Conservation (phyloP, 179 eudicot genomes). For the Amaranthus tricolor region DNA sequence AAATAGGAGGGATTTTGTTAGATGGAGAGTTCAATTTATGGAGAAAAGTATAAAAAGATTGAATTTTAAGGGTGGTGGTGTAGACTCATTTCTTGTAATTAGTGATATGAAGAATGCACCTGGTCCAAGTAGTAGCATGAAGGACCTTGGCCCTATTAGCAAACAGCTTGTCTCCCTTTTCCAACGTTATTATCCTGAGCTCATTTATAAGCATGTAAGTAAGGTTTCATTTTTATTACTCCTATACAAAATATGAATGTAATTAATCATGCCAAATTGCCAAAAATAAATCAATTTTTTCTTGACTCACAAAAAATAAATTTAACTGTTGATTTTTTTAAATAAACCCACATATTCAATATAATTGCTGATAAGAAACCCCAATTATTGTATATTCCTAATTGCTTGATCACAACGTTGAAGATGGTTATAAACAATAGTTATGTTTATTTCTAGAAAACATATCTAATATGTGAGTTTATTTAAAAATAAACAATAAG, state of each 20-base stretch:
- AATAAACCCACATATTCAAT: no score
- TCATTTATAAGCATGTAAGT: conserved; percentile 62
- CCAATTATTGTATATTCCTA: no score
- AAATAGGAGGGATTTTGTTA: conserved; percentile 43
- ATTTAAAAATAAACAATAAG: no score
- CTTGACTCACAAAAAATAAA: no score
- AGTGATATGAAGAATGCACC: conserved; percentile 68
- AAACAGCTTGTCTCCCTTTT: conserved; percentile 48
- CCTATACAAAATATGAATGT: not conserved
- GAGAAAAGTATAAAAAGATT: conserved; percentile 55
- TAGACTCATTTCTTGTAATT: conserved; percentile 52
- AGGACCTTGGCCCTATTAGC: conserved; percentile 46
- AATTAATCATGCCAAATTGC: no score
- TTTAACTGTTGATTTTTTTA: no score
- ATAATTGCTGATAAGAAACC: no score
- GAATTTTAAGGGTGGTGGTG: conserved; percentile 46
- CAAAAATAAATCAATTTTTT: no score
- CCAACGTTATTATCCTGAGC: conserved; percentile 73
- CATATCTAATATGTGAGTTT: no score
- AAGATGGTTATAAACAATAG: no score
- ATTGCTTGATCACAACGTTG: no score
- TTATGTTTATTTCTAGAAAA: no score
- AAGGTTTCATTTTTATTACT: not conserved
- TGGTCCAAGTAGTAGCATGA: conserved; percentile 42
- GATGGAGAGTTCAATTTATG: conserved; percentile 71